Evolutionary conservation across 495 filamentous ascomycete species (phyloP), one percentile per base, ranked within the genome.

Genomic region (Penicillium flavigenum): DNA sequence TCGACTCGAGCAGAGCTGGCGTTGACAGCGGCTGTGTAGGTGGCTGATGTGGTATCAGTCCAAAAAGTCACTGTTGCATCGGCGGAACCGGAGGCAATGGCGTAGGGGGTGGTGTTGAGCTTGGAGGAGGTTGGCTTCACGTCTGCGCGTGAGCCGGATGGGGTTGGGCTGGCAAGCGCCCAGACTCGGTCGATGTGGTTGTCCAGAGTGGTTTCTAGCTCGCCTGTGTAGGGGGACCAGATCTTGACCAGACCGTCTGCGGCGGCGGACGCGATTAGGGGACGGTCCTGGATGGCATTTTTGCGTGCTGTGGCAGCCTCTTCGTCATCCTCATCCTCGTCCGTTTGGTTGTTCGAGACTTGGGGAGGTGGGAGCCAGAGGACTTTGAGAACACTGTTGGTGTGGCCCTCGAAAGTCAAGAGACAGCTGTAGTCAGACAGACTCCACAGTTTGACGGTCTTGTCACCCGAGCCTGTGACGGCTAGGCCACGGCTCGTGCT

Each of bases 221-320:
- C 94, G n/a, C 92, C 91, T 10, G 71, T 80, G 57, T 78, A 75
- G 8, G 88, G 86, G 57, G 94, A 89, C 94, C 94, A 99, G 49
- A 98, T 79, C 72, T 98, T 99, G 46, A 99, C 91, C 6, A 99
- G 78, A n/a, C 92, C 92, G 73, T 99, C 94, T 44, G 91, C 93
- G 32, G 90, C 95, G 7, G 95, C 92, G 56, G 86, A 91, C 10
- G 90, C 95, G 32, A 96, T 80, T 27, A 92, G 56, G 79, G 79
- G 62, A 61, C 79, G 54, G 61, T 71, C 60, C 63, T 72, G 72
- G n/a, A 60, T 54, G 22, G 70, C 56, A 19, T 57, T 57, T 16
- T 71, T 71, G 20, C 52, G 55, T 31, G 60, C 57, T n/a, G 61
- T 41, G 39, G 64, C 59, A 2, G 51, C 42, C 7, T 72, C 56